These are phyloP conservation scores for Lipomyces anomalus DNA, from an alignment of 805 yeast genomes.

Conservation along the genomic window DNA sequence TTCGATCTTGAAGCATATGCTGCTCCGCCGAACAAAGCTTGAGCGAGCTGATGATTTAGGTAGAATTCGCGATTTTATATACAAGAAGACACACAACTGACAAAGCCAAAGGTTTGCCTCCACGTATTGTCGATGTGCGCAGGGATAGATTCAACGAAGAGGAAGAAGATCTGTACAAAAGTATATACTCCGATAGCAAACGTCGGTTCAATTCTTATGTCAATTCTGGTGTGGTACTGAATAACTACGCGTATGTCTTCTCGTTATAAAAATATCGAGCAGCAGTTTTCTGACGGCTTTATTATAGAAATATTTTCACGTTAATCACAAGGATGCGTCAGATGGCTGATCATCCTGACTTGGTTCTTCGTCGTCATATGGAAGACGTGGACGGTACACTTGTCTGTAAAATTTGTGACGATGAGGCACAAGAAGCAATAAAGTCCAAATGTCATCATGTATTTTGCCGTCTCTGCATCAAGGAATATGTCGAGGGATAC, in stretches of 20 bases:
- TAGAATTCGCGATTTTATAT: no score
- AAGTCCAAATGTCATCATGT: constrained; percentile 90
- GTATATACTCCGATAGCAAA: constrained; percentile 78
- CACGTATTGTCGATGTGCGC: constrained; percentile 84
- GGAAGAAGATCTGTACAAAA: constrained; percentile 86
- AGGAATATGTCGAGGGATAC: constrained; percentile 73
- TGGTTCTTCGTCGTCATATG: constrained; percentile 66
- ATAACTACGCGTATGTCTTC: constrained; percentile 86
- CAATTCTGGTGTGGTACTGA: constrained; percentile 91
- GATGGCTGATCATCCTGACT: constrained; percentile 95
- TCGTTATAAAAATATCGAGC: background rate
- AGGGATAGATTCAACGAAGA: constrained; percentile 87
- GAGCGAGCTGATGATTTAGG: constrained; percentile 97
- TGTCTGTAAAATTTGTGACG: constrained; percentile 91
- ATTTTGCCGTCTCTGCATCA: constrained; percentile 88
- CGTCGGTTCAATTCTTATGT: constrained; percentile 88
- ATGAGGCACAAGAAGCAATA: constrained; percentile 96
- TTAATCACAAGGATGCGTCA: constrained; percentile 96
- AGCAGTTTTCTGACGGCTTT: no score
- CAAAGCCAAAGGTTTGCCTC: no score
- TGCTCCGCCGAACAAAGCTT: constrained; percentile 90
- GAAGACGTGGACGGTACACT: constrained; percentile 42
- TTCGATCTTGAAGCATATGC: constrained; percentile 64
- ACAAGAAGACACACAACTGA: no score
- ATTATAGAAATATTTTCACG: no score